Conservation (phyloP, 345 rosid species). For the Balakata baccata region DNA sequence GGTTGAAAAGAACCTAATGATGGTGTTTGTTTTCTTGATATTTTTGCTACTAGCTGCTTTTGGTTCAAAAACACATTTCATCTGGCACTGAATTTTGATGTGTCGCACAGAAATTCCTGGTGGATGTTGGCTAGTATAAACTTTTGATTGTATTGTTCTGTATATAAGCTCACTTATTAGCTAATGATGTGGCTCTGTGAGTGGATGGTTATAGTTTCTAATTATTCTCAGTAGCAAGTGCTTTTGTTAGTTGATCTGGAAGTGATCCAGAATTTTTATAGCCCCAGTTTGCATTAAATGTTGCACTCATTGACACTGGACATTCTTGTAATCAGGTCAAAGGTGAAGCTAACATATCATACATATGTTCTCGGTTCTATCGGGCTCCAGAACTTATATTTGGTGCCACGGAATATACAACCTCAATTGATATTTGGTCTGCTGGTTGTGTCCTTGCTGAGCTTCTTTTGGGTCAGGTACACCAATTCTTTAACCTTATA, state of each 20-base stretch:
- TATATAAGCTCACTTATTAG: not conserved
- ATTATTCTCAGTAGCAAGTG: not conserved
- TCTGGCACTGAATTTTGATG: no score
- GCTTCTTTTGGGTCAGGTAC: constrained; percentile 35
- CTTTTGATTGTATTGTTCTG: not conserved
- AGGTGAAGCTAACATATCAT: constrained; percentile 35
- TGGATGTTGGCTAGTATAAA: not conserved
- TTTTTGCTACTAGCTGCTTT: not conserved
- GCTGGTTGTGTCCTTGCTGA: constrained; percentile 41
- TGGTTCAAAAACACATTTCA: not conserved
- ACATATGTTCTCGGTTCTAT: constrained; percentile 36
- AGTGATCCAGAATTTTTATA: not conserved
- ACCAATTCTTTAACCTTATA: not conserved
- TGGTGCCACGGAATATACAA: constrained; percentile 34
- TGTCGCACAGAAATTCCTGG: not conserved
- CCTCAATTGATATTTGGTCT: constrained; percentile 38
- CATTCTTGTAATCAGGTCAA: constrained; percentile 23
- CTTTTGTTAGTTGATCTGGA: not conserved
- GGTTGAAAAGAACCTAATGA: no score
- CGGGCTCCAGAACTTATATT: constrained; percentile 40
- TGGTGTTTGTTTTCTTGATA: not conserved
- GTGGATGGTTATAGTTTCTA: not conserved
- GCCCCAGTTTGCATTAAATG: not conserved
- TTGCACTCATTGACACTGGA: constrained; percentile 2
- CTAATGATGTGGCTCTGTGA: not conserved